These are phyloP conservation scores for Leishmania martiniquensis DNA, from an alignment of 208 protist genomes.

Conservation along the genomic window DNA sequence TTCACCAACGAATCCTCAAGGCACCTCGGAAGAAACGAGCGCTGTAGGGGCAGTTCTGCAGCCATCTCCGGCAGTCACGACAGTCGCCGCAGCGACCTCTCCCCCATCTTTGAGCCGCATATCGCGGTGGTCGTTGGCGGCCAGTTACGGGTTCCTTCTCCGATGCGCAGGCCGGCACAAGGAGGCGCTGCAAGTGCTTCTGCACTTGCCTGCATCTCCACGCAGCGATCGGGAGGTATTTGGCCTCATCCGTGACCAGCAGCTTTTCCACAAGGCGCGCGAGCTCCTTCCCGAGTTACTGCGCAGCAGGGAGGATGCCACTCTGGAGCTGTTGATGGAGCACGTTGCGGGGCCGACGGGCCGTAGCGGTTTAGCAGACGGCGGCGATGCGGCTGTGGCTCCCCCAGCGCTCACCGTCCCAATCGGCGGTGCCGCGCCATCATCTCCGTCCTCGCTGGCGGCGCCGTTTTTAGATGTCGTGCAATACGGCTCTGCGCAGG, in stretches of 20 bases:
- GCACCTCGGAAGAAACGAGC: not conserved
- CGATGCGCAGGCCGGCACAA: constrained; percentile 45
- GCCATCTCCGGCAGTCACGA: not conserved
- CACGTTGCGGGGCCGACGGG: constrained; percentile 25
- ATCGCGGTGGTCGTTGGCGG: constrained; percentile 42
- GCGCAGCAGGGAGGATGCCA: constrained; percentile 44
- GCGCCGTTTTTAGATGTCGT: constrained; percentile 10
- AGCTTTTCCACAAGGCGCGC: constrained; percentile 40
- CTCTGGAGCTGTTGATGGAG: constrained; percentile 56
- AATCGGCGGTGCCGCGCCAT: not conserved
- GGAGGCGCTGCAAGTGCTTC: constrained; percentile 65
- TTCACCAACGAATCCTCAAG: not conserved
- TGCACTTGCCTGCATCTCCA: constrained; percentile 43
- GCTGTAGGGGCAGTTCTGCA: not conserved
- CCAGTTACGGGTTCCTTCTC: constrained; percentile 62
- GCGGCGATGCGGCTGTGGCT: not conserved
- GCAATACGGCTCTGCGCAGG: constrained; percentile 24
- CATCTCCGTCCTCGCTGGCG: not conserved
- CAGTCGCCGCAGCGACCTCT: not conserved
- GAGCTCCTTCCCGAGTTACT: constrained; percentile 64
- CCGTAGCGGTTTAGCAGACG: not conserved
- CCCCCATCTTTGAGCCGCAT: constrained; percentile 27
- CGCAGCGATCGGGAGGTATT: constrained; percentile 31
- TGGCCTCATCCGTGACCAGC: constrained; percentile 28
- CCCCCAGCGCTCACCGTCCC: not conserved